Conservation (phyloP, 192 early-diverging fungal genomes). For the Linnemannia schmuckeri region DNA sequence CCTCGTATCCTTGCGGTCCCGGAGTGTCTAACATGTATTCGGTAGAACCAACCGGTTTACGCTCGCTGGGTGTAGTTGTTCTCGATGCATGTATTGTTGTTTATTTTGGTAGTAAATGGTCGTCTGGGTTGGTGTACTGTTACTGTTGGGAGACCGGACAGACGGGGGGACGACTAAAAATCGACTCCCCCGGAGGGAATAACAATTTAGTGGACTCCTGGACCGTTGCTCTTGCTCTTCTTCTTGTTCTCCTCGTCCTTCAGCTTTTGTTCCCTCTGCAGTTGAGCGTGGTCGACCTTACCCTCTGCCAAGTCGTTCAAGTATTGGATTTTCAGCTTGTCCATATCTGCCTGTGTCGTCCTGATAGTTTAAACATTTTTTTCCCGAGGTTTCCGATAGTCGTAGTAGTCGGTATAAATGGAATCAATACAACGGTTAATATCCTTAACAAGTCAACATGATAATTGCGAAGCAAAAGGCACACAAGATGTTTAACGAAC, state of each 20-base stretch:
- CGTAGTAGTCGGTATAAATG: neutral
- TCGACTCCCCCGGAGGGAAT: neutral
- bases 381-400: neutral
- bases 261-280: conserved; percentile 44
- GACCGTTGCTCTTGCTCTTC: conserved; percentile 40
- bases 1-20: neutral
- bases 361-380: conserved; percentile 23
- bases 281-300: conserved; percentile 45
- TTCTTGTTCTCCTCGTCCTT: conserved; percentile 52
- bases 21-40: neutral
- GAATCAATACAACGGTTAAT: conserved; percentile 2
- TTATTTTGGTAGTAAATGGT: neutral
- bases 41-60: neutral
- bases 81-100: neutral
- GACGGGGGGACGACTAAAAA: neutral
- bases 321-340: conserved; percentile 64
- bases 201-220: conserved; percentile 35
- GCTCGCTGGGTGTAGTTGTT: neutral
- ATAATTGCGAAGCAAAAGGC: neutral
- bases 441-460: too few species aligned
- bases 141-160: neutral
- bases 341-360: conserved; percentile 64
- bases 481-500: neutral
- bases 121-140: neutral
- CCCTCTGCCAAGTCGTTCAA: conserved; percentile 52